Evolutionary conservation across 768 basidiomycete species (phyloP), one percentile per base, ranked within the genome.

Genomic region (Amanita fuliginea): DNA sequence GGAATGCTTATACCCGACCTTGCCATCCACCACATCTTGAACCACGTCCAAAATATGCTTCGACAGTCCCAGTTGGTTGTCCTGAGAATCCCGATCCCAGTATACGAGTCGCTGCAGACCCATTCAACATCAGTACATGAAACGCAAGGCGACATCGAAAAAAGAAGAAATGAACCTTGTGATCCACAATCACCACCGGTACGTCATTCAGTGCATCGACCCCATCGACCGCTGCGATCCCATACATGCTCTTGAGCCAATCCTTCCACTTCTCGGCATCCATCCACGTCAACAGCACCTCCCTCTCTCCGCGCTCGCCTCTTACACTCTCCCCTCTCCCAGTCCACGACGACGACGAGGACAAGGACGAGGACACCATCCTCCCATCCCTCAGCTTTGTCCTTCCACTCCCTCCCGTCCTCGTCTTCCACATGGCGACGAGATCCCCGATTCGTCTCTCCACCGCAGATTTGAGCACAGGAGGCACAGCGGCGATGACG

Each of bases 231-330:
- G 54, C 53, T 46, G 57, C 68, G 56, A 92, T 68, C 24, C 83
- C 83, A 66, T 97, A 98, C 81, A 91, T 91, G 56, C 80, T 82
- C 72, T 88, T 91, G 67, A 95, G 69, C 93, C 93, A 97, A 45
- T 76, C 81, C 21, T 65, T 73, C 93, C 95, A 97, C 63, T 73
- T 76, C 21, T 78, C 80, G 2, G 71, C 77, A 59, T 99, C 90
- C 78, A 96, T 92, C 83, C 85, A 92, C 7, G 83, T 75, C 64
- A 93, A 96, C 43, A 93, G 77, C 0, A 95, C 83, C 37, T 80
- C 75, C 32, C 74, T 65, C 33, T 50, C 41, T 3, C 26, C 22
- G 21, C 8, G n/a, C 21, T 50, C 49, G 13, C 11, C 36, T 33
- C 36, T 43, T 33, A 50, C 49, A 3, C 18, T 50, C 21, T 42